Evolutionary conservation across 2,329 filamentous ascomycete species (phyloP).

Genomic region (Colletotrichum destructivum): DNA sequence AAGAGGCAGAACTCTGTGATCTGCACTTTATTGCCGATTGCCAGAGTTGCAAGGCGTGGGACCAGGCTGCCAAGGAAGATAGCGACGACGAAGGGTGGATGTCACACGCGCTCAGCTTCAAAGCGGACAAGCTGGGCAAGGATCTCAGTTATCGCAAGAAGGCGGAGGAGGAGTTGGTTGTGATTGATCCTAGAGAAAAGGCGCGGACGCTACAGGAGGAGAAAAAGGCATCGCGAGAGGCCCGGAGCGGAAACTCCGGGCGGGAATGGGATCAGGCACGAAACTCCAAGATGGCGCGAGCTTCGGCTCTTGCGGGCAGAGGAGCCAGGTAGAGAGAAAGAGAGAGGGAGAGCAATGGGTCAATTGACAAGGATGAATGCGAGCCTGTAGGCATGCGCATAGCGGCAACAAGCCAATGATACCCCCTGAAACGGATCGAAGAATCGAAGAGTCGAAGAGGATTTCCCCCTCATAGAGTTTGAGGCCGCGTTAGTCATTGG

Average conservation of each 20-base stretch:
- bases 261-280: constrained; percentile 72
- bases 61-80: constrained; percentile 73
- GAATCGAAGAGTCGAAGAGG: neutral
- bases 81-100: constrained; percentile 84
- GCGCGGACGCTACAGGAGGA: constrained; percentile 79
- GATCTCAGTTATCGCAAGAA: constrained; percentile 92
- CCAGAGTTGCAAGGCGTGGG: constrained; percentile 91
- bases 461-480: constrained; percentile 16
- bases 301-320: constrained; percentile 68
- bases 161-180: constrained; percentile 90
- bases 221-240: constrained; percentile 72
- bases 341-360: constrained; percentile 4
- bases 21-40: constrained; percentile 97
- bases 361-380: constrained; percentile 33
- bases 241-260: constrained; percentile 64
- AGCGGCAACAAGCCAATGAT: constrained; percentile 40
- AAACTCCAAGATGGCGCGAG: constrained; percentile 70
- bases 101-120: constrained; percentile 87
- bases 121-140: constrained; percentile 91
- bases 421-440: constrained; percentile 27
- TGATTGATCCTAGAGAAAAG: constrained; percentile 93
- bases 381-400: constrained; percentile 32
- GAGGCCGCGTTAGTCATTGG: constrained; percentile 34
- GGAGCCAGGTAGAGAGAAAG: constrained; percentile 63
- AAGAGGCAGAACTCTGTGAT: constrained; percentile 86